Base-by-base conservation (phyloP, 371 early-diverging fungal genomes). In the Choanephora cucurbitarum region DNA sequence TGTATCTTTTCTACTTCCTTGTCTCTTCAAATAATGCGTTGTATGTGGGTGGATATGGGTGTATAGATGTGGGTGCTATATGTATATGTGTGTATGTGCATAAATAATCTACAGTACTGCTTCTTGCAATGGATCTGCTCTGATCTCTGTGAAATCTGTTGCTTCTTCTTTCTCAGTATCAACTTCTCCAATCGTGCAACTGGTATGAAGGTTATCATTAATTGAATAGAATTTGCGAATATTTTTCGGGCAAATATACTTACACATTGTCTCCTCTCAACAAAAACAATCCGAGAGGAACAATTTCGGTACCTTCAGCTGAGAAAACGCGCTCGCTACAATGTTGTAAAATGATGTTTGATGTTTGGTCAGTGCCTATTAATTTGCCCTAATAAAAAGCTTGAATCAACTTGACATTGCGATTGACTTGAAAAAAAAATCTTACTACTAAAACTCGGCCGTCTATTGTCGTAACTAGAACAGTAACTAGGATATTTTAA, bases 251-350 rank as follows among this genome's bases (percentile, higher is more conserved):
- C 10, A 28, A 0, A 32, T 34, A 23, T 4, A 72, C 73, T 70
- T 80, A 88, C 91, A 91, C 74, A 62, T 80, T 86, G 59, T 91
- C 89, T 0, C 92, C 93, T n/a, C 92, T 78, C 40, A 94, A 68
- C 48, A 92, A 64, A 58, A 91, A 92, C 19, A 91, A 66, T 1
- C 93, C 94, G 32, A 92, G 71, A 5, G 80, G 81, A 2, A 86
- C 77, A 1, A 80, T 74, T 66, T 91, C 90, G 8, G 89, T 86
- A 18, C 89, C 90, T 39, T 86, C 88, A 52, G 71, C 72, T 4
- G 86, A 85, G 57, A 90, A 92, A 34, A 91, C 79, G 51, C 94
- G 89, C 60, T 93, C 93, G 23, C 83, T 70, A 53, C 91, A 85
- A 21, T 79, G 73, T 32, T 80, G 72, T 47, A 94, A 67, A 45